Evolutionary conservation across 2,329 filamentous ascomycete genomes (phyloP).

Genomic region (Fusarium sororula): DNA sequence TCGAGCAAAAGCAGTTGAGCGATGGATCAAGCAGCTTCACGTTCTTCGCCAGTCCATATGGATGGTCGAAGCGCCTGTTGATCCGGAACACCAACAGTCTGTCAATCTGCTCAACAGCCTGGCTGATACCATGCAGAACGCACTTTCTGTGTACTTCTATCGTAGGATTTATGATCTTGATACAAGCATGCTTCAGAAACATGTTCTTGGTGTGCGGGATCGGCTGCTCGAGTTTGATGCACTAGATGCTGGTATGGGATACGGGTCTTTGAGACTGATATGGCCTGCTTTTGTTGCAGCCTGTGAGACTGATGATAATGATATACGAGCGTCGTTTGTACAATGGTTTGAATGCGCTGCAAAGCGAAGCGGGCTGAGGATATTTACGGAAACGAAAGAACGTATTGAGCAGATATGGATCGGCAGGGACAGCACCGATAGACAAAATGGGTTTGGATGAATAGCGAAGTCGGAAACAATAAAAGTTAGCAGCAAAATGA

Average conservation of each 20-base stretch:
- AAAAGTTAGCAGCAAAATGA: background rate
- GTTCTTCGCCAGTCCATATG: slow-evolving; percentile 5
- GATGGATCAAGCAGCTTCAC: slow-evolving; percentile 23
- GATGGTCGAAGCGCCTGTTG: background rate
- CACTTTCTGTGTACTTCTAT: slow-evolving; percentile 26
- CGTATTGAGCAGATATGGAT: slow-evolving; percentile 13
- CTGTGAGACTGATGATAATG: slow-evolving; percentile 7
- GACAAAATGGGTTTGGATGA: background rate
- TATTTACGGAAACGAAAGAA: slow-evolving; percentile 22
- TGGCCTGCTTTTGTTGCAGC: slow-evolving; percentile 31
- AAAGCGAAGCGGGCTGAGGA: slow-evolving; percentile 8
- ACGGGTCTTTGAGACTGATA: slow-evolving; percentile 21
- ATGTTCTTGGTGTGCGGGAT: slow-evolving; percentile 22
- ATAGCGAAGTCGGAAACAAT: background rate
- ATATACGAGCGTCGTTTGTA: background rate
- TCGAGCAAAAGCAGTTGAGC: slow-evolving; percentile 20
- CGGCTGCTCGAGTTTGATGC: slow-evolving; percentile 23
- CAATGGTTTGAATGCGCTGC: slow-evolving; percentile 20
- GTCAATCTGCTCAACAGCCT: slow-evolving; percentile 8
- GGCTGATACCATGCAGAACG: slow-evolving; percentile 25
- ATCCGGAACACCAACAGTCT: slow-evolving; percentile 16
- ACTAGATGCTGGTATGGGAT: slow-evolving; percentile 15
- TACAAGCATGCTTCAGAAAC: slow-evolving; percentile 8
- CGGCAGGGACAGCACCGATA: background rate
- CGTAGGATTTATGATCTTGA: slow-evolving; percentile 26